A percentile compares a stretch with the other conserved stretches of the same genome.
Evolutionary conservation across 805 yeast genomes (phyloP).

Genomic region (Cyberlindnera sargentensis): DNA sequence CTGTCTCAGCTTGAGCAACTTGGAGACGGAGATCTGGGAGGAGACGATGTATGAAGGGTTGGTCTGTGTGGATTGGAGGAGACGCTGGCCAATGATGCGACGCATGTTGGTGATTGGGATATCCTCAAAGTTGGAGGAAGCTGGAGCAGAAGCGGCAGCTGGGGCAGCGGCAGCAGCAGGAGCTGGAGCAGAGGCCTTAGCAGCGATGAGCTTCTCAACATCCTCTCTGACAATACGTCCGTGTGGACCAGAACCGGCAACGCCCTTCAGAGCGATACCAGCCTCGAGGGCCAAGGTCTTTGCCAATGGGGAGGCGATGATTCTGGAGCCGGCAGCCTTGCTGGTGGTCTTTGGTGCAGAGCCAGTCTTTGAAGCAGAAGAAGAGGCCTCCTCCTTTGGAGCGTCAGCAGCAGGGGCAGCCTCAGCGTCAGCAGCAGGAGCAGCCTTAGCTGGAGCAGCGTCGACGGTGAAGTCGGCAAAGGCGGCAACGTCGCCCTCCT

Average conservation of each 20-base stretch:
- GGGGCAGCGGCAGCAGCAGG: conserved; percentile 39
- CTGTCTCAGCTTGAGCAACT: conserved; percentile 86
- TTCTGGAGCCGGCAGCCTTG: conserved; percentile 47
- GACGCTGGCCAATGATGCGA: conserved; percentile 84
- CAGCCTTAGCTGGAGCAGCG: conserved; percentile 37
- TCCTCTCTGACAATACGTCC: conserved; percentile 93
- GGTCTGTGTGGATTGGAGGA: conserved; percentile 74
- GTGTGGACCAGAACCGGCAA: conserved; percentile 90
- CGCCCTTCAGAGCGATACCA: conserved; percentile 78
- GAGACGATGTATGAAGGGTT: conserved; percentile 93
- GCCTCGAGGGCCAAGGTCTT: conserved; percentile 87
- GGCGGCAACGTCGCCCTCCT: conserved; percentile 75
- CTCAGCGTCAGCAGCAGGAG: conserved; percentile 20
- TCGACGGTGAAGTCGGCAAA: conserved; percentile 84
- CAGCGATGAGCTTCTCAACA: conserved; percentile 63
- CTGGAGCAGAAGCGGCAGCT: conserved; percentile 30
- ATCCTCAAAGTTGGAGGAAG: conserved; percentile 64
- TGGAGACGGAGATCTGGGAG: conserved; percentile 78
- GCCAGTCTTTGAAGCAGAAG: conserved; percentile 21
- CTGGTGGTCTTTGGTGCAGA: conserved; percentile 31
- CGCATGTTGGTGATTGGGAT: conserved; percentile 89
- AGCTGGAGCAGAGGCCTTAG: conserved; percentile 32
- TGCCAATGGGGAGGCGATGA: conserved; percentile 92
- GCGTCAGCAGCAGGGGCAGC: conserved; percentile 19
- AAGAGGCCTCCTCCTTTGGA: conserved; percentile 23